Conservation (phyloP, 140 eudicot species). For the Stevia rebaudiana region DNA sequence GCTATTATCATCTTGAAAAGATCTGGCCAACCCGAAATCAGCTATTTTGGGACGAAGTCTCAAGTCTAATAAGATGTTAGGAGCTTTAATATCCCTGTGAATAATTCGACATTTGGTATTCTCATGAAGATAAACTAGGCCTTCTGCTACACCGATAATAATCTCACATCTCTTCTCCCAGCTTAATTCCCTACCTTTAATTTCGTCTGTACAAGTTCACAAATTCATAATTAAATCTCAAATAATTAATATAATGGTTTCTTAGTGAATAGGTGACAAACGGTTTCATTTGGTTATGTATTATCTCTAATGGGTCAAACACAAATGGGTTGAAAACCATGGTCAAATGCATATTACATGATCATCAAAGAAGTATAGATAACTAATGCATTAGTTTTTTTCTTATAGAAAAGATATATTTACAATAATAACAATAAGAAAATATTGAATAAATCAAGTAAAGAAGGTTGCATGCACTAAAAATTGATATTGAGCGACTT, state of each 20-base stretch:
- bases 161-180: slow-evolving; percentile 70
- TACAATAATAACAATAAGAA: too few species aligned
- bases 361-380: neutral
- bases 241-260: too few species aligned
- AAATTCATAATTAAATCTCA: neutral
- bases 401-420: too few species aligned
- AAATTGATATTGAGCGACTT: neutral
- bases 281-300: neutral
- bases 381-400: too few species aligned
- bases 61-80: slow-evolving; percentile 66
- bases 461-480: neutral
- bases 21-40: slow-evolving; percentile 76
- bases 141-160: slow-evolving; percentile 75
- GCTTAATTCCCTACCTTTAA: slow-evolving; percentile 43
- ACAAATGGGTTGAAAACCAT: neutral
- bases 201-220: slow-evolving; percentile 38
- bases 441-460: too few species aligned
- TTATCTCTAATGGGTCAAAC: neutral
- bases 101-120: slow-evolving; percentile 57
- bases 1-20: slow-evolving; percentile 70
- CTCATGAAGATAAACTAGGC: slow-evolving; percentile 89
- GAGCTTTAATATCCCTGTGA: slow-evolving; percentile 85
- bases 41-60: slow-evolving; percentile 74
- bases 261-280: too few species aligned
- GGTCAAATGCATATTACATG: neutral